Percentiles rank a stretch among this genome's conserved stretches.
Conservation (phyloP, 257 asterid genomes). For the Solanum lycopersicoides region DNA sequence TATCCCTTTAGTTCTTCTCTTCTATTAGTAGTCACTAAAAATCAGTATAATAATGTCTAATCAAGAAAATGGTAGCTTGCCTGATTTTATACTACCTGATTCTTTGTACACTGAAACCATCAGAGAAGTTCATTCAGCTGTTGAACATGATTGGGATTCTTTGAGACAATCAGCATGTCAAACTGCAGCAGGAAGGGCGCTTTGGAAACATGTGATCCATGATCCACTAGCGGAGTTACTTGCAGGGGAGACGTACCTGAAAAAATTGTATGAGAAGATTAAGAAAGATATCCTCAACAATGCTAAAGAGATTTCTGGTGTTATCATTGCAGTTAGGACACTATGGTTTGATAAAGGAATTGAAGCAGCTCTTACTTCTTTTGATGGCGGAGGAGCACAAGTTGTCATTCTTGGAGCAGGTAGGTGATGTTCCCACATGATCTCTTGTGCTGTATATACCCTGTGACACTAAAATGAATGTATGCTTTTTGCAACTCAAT, state of each 20-base stretch:
- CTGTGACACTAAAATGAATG: not conserved
- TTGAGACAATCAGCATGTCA: conserved; percentile 75
- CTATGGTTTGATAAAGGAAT: conserved; percentile 87
- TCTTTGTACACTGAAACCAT: conserved; percentile 39
- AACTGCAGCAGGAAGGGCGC: conserved; percentile 90
- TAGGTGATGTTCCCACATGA: conserved; percentile 21
- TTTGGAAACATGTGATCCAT: conserved; percentile 69
- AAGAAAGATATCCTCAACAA: conserved; percentile 66
- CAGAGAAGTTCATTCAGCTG: conserved; percentile 44
- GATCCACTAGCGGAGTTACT: conserved; percentile 86
- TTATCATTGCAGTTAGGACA: conserved; percentile 81
- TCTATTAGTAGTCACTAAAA: conserved; percentile 10
- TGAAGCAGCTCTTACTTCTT: conserved; percentile 67
- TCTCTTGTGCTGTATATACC: not conserved
- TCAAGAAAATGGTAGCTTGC: conserved; percentile 34
- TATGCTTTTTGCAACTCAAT: not conserved
- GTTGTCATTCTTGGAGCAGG: conserved; percentile 98
- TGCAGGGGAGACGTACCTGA: conserved; percentile 76
- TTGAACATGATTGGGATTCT: conserved; percentile 68
- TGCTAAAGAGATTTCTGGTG: conserved; percentile 86
- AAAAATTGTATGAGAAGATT: conserved; percentile 64
- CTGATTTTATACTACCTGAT: conserved; percentile 43
- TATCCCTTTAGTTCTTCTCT: conserved; percentile 38
- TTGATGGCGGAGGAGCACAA: conserved; percentile 62
- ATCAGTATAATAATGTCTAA: conserved; percentile 39